Evolutionary conservation across 1,284 basidiomycete genomes (phyloP).

Genomic region (Cryptococcus amylolentus): DNA sequence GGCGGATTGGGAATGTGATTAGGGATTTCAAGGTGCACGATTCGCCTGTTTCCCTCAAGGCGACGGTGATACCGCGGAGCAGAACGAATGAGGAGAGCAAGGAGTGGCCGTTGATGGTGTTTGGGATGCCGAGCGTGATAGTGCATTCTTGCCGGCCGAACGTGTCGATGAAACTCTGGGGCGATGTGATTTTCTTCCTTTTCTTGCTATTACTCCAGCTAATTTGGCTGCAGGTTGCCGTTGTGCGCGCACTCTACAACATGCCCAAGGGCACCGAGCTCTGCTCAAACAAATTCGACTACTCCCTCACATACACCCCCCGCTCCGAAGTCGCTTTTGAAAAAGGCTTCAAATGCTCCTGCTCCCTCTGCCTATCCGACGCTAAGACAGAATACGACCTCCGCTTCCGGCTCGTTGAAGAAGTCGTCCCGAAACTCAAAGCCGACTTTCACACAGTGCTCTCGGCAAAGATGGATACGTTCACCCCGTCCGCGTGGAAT

Average conservation of each 20-base stretch:
- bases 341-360: conserved; percentile 5
- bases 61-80: background rate
- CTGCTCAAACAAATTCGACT: background rate
- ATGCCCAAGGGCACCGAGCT: conserved; percentile 6
- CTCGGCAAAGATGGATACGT: background rate
- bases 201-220: background rate
- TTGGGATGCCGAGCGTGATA: background rate
- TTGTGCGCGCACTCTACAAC: conserved; percentile 5
- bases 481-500: no score
- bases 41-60: background rate
- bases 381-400: background rate
- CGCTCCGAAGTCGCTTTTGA: background rate
- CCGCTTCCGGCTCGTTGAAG: background rate
- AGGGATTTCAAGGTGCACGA: background rate
- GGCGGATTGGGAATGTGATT: background rate
- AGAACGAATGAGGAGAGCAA: background rate
- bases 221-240: background rate
- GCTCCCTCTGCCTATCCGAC: conserved; percentile 6
- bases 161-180: background rate
- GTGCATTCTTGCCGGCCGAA: background rate
- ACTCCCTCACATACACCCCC: background rate
- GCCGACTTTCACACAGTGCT: background rate
- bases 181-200: background rate
- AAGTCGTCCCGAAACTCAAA: background rate
- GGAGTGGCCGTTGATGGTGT: background rate